Percentiles rank a stretch among this genome's conserved stretches.
Conservation (phyloP, 352 stramenopile genomes). For the Pythium pyrilobum region DNA sequence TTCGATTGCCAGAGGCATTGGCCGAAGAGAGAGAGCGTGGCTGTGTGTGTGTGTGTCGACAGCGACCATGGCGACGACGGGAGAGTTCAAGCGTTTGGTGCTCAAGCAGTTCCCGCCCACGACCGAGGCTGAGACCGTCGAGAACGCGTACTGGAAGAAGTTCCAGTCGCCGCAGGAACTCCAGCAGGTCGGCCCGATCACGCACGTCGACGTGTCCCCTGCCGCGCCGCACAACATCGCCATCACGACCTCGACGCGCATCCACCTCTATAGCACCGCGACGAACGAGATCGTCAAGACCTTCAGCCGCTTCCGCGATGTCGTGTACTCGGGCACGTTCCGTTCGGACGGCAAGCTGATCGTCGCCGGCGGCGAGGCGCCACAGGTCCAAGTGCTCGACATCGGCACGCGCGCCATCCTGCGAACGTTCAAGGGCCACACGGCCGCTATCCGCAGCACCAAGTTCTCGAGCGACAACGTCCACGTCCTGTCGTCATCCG, state of each 20-base stretch:
- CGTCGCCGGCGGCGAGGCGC: slow-evolving; percentile 71
- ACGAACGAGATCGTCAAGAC: slow-evolving; percentile 85
- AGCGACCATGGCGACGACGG: slow-evolving; percentile 55
- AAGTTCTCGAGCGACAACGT: slow-evolving; percentile 80
- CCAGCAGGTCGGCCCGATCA: slow-evolving; percentile 79
- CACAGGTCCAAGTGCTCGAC: slow-evolving; percentile 83
- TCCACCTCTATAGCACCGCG: slow-evolving; percentile 80
- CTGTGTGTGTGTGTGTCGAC: neutral
- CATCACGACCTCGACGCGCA: slow-evolving; percentile 83
- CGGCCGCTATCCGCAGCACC: slow-evolving; percentile 63
- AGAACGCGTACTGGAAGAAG: slow-evolving; percentile 88
- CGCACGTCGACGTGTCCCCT: slow-evolving; percentile 81
- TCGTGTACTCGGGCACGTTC: slow-evolving; percentile 85
- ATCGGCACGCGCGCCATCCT: slow-evolving; percentile 79
- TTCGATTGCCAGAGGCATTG: slow-evolving; percentile 8
- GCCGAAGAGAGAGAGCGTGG: neutral
- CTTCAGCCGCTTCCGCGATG: slow-evolving; percentile 85
- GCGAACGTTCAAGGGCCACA: slow-evolving; percentile 85
- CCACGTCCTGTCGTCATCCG: slow-evolving; percentile 85
- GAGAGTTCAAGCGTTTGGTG: slow-evolving; percentile 83
- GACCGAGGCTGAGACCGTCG: slow-evolving; percentile 68
- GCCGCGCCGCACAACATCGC: slow-evolving; percentile 75
- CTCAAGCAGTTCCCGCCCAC: slow-evolving; percentile 84
- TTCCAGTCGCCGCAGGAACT: slow-evolving; percentile 80
- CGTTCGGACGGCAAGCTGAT: slow-evolving; percentile 86